A percentile compares a stretch with the other conserved stretches of the same genome.
Conservation (phyloP, 805 yeast genomes). For the Candida nonsorbophila region DNA sequence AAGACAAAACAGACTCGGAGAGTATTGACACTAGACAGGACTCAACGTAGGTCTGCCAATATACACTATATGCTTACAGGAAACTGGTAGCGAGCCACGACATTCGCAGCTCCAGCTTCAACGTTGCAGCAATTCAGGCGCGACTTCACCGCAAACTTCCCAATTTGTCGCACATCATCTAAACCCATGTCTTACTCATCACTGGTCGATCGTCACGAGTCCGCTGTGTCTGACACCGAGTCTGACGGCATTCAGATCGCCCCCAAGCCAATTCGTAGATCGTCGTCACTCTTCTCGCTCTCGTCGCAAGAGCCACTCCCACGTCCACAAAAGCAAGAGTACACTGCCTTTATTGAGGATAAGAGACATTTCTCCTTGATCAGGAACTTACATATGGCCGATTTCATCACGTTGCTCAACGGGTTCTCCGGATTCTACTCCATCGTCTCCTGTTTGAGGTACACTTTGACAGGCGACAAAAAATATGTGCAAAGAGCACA, state of each 20-base stretch:
- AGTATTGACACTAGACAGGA: no score
- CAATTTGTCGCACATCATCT: no score
- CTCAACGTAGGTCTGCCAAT: no score
- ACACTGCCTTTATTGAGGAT: constrained; percentile 75
- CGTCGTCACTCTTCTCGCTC: constrained; percentile 49
- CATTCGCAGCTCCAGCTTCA: no score
- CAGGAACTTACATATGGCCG: constrained; percentile 89
- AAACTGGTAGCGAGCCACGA: no score
- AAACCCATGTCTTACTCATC: no score
- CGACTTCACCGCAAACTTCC: no score
- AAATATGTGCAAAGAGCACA: constrained; percentile 84
- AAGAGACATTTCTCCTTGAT: constrained; percentile 81
- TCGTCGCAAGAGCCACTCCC: constrained; percentile 54
- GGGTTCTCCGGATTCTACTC: constrained; percentile 94
- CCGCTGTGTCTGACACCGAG: constrained; percentile 7
- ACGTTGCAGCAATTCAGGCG: no score
- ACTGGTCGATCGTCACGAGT: no score
- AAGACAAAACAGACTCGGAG: constrained; percentile 3
- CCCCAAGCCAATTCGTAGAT: constrained; percentile 43
- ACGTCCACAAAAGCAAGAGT: constrained; percentile 73
- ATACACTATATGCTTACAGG: no score
- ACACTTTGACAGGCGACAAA: constrained; percentile 60
- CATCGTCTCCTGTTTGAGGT: constrained; percentile 79
- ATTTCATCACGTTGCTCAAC: constrained; percentile 88
- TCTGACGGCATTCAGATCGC: constrained; percentile 11